Evolutionary conservation across 352 stramenopile genomes (phyloP).

Genomic region (Pythium grandisporangium): DNA sequence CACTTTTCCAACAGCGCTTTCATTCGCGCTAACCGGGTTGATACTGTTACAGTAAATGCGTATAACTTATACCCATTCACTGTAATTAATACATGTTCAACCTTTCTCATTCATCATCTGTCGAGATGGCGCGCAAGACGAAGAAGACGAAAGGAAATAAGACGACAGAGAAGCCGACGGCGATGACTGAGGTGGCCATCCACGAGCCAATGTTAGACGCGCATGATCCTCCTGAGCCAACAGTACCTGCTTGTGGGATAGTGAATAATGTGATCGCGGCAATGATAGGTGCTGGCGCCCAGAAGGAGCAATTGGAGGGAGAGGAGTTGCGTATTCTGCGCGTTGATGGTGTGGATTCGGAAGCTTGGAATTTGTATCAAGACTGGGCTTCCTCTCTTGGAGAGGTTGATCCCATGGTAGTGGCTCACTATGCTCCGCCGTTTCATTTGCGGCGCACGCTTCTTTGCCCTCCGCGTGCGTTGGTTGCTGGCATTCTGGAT

Average conservation of each 20-base stretch:
- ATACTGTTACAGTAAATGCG: too few relatives aligned
- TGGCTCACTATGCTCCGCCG: not conserved
- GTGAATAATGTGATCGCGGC: not conserved
- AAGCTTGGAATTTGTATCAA: conserved; percentile 1
- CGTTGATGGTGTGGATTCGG: conserved; percentile 4
- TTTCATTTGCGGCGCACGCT: not conserved
- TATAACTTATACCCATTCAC: too few relatives aligned
- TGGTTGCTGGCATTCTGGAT: conserved; percentile 4
- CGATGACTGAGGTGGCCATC: too few relatives aligned
- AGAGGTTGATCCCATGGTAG: not conserved
- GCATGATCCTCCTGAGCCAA: too few relatives aligned
- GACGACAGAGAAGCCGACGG: too few relatives aligned
- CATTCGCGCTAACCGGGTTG: conserved; percentile 6
- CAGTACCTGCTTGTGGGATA: too few relatives aligned
- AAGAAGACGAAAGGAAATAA: too few relatives aligned
- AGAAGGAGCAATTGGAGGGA: conserved; percentile 10
- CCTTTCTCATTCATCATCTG: too few relatives aligned
- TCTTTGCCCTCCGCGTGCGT: not conserved
- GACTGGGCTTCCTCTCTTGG: not conserved
- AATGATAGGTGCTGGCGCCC: not conserved
- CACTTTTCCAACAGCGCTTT: conserved; percentile 4
- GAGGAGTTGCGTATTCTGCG: conserved; percentile 10
- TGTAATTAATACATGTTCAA: too few relatives aligned
- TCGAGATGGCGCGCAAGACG: too few relatives aligned
- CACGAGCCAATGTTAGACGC: too few relatives aligned